These are phyloP conservation scores for Pigoraptor vietnamica DNA, from an alignment of 78 protist genomes.

Conservation along the genomic window DNA sequence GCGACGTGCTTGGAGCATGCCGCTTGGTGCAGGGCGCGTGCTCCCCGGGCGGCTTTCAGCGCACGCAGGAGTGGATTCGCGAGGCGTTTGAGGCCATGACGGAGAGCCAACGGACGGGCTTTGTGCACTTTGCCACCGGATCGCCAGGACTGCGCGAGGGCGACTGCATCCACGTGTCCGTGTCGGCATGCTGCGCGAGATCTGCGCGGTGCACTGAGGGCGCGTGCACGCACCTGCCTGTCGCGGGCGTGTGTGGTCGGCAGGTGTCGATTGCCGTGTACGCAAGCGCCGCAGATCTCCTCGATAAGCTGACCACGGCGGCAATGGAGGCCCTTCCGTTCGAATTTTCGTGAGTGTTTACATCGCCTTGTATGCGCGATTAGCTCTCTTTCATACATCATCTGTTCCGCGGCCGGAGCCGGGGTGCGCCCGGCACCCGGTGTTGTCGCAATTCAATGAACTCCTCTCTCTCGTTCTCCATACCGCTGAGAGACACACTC, in stretches of 20 bases:
- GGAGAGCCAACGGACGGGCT: background rate
- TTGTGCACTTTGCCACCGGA: background rate
- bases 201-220: background rate
- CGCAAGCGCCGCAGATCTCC: background rate
- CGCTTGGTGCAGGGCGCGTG: background rate
- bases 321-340: no score
- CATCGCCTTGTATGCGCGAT: no score
- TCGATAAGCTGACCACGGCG: background rate
- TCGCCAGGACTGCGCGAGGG: background rate
- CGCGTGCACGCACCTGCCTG: background rate
- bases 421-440: no score
- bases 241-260: background rate
- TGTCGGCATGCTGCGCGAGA: background rate
- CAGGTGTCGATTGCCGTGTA: background rate
- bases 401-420: no score
- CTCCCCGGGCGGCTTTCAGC: background rate
- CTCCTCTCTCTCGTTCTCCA: no score
- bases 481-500: no score
- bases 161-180: background rate
- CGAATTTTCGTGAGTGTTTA: no score
- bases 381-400: no score
- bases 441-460: no score
- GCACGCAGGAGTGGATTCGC: background rate
- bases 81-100: background rate
- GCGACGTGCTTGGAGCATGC: no score